Base-by-base conservation (phyloP, 2,329 filamentous ascomycete species). In the Lecanicillium sp. region DNA sequence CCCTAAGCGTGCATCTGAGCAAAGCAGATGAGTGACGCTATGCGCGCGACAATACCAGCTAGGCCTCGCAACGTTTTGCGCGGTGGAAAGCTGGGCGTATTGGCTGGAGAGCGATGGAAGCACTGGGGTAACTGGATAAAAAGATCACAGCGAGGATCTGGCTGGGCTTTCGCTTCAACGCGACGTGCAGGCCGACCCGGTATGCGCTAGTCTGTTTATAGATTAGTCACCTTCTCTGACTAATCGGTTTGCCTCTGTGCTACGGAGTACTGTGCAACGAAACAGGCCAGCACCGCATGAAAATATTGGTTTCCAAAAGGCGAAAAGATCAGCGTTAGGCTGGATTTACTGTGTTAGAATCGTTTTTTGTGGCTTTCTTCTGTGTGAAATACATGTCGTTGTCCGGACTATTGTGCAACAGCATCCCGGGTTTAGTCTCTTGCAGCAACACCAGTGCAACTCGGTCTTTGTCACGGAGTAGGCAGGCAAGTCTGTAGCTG, bases 1-100 rank as follows among this genome's bases (percentile, higher is more conserved):
- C 20, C 17, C 46, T 48, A 48, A 20, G 30, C 39, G 30, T 42
- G 39, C 46, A 48, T 48, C 26, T 42, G 46, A 26, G 46, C 46
- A 32, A 20, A 42, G 24, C 4, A 43, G 46, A 23, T 23, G 32
- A 37, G 38, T 19, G 30, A 32, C 39, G 30, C 46, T 43, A 37
- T 30, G 3, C 14, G 17, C 17, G 24, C 39, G 38, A 43, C 32
- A 26, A 30, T 30, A 43, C 10, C 39, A 43, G 24, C 32, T 17
- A 32, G 7, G 38, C 14, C 37, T 48, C 32, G 24, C 46, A n/a
- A 42, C 46, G n/a, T 19, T 6, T 24, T 19, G 46, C 38, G 38
- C 30, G 20, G 32, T 17, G 19, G 17, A 43, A 21, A 29, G 45
- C 24, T 20, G 32, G 17, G 20, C n/a, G n/a, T 24, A 29, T 29